Evolutionary conservation across 495 filamentous ascomycete species (phyloP).

Genomic region (Penicillium maclennaniae): DNA sequence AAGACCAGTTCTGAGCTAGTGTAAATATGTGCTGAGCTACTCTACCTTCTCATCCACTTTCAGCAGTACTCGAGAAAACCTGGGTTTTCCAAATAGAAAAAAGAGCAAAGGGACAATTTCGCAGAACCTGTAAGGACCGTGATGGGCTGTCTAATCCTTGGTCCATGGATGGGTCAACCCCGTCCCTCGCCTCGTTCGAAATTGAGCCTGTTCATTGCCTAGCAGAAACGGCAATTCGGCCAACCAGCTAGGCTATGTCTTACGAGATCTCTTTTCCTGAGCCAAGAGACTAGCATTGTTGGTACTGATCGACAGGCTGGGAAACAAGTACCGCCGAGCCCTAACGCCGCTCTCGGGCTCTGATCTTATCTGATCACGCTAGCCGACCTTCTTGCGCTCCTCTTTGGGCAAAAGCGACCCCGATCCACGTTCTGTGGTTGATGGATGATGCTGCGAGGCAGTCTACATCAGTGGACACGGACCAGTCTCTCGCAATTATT

Average conservation of each 20-base stretch:
- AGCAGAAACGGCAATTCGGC: slow-evolving; percentile 18
- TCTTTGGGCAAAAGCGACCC: slow-evolving; percentile 10
- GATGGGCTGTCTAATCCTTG: slow-evolving; percentile 17
- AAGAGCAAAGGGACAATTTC: no score
- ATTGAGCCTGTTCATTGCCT: slow-evolving; percentile 18
- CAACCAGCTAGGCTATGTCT: slow-evolving; percentile 11
- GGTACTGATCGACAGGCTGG: slow-evolving; percentile 21
- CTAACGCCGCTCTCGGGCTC: slow-evolving; percentile 16
- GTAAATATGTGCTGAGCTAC: neutral
- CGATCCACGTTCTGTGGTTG: slow-evolving; percentile 7
- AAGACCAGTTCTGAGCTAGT: neutral
- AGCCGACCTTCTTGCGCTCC: neutral
- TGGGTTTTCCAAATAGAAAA: no score
- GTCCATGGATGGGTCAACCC: slow-evolving; percentile 9
- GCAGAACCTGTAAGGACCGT: neutral
- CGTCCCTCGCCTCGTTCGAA: slow-evolving; percentile 1
- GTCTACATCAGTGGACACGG: slow-evolving; percentile 3
- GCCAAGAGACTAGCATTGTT: slow-evolving; percentile 12
- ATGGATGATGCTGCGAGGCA: slow-evolving; percentile 14
- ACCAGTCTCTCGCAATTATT: neutral
- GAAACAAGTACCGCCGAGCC: slow-evolving; percentile 1
- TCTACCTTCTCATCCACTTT: neutral
- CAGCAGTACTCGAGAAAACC: no score
- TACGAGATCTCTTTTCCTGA: slow-evolving; percentile 12
- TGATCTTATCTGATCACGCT: slow-evolving; percentile 35